A percentile compares a stretch with the other conserved stretches of the same genome.
Conservation (phyloP, 768 basidiomycete genomes). For the Lentinula guzmanii region DNA sequence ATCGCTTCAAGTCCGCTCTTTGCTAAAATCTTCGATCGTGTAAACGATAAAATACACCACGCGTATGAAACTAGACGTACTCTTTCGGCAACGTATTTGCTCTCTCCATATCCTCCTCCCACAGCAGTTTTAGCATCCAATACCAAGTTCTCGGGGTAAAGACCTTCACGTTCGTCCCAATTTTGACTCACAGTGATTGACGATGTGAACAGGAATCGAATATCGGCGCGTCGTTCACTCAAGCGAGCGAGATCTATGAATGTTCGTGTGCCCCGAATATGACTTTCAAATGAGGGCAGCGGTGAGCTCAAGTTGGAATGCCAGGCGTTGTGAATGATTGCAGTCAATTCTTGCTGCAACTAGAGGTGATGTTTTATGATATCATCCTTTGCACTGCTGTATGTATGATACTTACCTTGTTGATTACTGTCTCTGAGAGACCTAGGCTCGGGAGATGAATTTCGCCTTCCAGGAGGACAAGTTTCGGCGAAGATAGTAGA, state of each 20-base stretch:
- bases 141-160: constrained; percentile 21
- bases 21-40: constrained; percentile 17
- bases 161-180: constrained; percentile 16
- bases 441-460: no score
- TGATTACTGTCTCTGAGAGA: no score
- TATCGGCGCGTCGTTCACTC: constrained; percentile 6
- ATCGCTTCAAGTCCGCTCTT: constrained; percentile 24
- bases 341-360: constrained; percentile 12
- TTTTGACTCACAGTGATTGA: constrained; percentile 19
- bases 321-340: constrained; percentile 32
- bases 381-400: neutral
- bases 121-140: constrained; percentile 17
- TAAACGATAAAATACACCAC: neutral
- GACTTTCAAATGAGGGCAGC: constrained; percentile 32
- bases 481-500: neutral
- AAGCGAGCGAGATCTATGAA: constrained; percentile 25
- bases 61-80: constrained; percentile 10
- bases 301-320: constrained; percentile 35
- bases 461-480: constrained; percentile 18
- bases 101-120: constrained; percentile 29
- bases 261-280: constrained; percentile 30
- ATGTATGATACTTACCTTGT: no score
- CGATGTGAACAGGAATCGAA: constrained; percentile 23
- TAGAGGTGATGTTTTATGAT: neutral
- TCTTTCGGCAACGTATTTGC: constrained; percentile 31